Evolutionary conservation across 2,329 filamentous ascomycete genomes (phyloP), one percentile per base, ranked within the genome.

Genomic region (Nectriaceae sp.): DNA sequence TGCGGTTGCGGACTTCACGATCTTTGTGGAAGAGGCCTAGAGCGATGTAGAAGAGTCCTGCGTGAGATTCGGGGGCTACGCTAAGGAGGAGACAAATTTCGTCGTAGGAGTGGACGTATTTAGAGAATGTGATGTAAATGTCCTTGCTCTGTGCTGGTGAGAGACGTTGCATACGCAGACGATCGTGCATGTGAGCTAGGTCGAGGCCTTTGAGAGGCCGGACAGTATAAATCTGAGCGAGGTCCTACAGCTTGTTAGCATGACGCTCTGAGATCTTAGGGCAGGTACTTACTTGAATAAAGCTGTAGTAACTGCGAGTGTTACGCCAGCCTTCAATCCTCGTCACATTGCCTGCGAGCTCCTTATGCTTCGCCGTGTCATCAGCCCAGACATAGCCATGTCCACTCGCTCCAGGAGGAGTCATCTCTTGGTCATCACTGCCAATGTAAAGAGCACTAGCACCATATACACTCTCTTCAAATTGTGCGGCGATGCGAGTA

Each of bases 371-470:
- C 6, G 87, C 80, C 35, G 77, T 75, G 47, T 97, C 90, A 61
- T 96, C 90, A 3, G 87, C 74, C 94, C 94, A 99, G 26, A 99
- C 93, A 65, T 96, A 97, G 35, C 94, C 94, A 66, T 97, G 94
- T 0, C 93, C 93, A 11, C 81, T 81, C 11, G 89, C 77, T 4
- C 79, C 80, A 3, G 79, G 78, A 4, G 78, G 74, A 31, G 74
- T 73, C 50, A 77, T 71, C 33, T 86, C 83, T 35, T 79, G 76
- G 62, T 92, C 89, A 56, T 90, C 87, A 11, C 86, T 83, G 4
- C 89, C 89, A 49, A 96, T 90, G 64, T 92, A 90, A 26, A 99
- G 77, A 26, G 92, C 90, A 49, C 89, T 95, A 11, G 90, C 90
- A 21, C 94, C 95, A 63, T 96, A 99, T 4, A 99, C 94, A 29